Percentiles rank a stretch among this genome's conserved stretches.
These are phyloP conservation scores for Rhynchospora breviuscula DNA, from an alignment of 176 grass and related monocot species.

Conservation along the genomic window DNA sequence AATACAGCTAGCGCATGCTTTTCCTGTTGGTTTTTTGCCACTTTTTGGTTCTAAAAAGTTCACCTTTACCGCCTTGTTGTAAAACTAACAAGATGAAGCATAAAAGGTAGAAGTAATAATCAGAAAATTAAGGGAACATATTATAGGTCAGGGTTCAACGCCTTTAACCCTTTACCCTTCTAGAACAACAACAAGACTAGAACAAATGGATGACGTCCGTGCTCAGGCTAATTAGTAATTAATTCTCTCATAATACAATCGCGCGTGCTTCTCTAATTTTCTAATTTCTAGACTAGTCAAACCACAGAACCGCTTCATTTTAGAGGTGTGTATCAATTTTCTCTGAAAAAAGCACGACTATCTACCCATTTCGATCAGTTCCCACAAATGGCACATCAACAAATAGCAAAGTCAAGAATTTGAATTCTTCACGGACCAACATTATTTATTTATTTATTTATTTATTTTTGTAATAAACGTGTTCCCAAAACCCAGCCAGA, in stretches of 20 bases:
- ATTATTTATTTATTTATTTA: neutral
- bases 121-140: neutral
- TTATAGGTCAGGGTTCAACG: neutral
- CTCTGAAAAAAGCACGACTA: neutral
- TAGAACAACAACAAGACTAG: neutral
- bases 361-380: neutral
- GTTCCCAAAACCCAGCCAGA: slow-evolving; percentile 28
- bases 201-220: neutral
- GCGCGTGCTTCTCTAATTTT: neutral
- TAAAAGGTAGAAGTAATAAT: neutral
- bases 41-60: neutral
- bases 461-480: neutral
- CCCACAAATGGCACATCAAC: neutral
- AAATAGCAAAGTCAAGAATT: neutral
- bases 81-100: neutral
- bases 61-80: neutral
- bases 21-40: neutral
- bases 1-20: no score
- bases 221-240: neutral
- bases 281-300: neutral
- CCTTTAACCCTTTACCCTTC: neutral
- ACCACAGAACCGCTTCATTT: neutral
- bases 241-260: neutral
- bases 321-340: neutral
- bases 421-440: neutral